A percentile compares a stretch with the other conserved stretches of the same genome.
Evolutionary conservation across 495 filamentous ascomycete genomes (phyloP).

Genomic region (Podospora didyma): DNA sequence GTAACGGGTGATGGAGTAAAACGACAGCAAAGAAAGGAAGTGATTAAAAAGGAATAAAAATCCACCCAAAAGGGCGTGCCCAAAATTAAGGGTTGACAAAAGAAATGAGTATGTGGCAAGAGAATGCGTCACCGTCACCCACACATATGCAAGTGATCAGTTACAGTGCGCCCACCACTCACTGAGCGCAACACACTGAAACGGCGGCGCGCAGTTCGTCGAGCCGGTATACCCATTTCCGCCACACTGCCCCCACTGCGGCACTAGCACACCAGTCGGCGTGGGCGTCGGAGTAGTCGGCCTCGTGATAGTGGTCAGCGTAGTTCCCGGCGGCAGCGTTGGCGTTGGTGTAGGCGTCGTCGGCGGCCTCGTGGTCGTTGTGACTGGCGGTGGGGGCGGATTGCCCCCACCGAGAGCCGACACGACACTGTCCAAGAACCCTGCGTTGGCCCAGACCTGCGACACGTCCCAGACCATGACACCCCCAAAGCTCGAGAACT

Average conservation of each 20-base stretch:
- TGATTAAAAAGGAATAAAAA: not conserved
- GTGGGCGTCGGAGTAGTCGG: constrained; percentile 3
- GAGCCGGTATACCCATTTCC: constrained; percentile 34
- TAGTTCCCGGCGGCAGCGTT: constrained; percentile 14
- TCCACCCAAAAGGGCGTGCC: not conserved
- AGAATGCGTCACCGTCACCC: not conserved
- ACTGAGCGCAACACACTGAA: constrained; percentile 21
- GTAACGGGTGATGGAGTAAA: not conserved
- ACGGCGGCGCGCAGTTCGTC: constrained; percentile 34
- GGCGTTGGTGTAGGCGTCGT: constrained; percentile 5
- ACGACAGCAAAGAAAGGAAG: not conserved
- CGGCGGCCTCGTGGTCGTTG: not conserved
- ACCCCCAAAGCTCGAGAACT: constrained; percentile 60
- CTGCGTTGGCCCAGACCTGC: constrained; percentile 55
- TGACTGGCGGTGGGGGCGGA: not conserved
- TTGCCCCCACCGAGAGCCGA: constrained; percentile 17
- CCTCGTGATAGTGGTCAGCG: constrained; percentile 2
- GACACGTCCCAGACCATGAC: constrained; percentile 71
- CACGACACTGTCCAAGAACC: constrained; percentile 48
- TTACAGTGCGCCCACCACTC: constrained; percentile 34
- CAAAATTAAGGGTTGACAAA: not conserved
- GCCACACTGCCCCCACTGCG: constrained; percentile 42
- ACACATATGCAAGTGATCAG: constrained; percentile 9
- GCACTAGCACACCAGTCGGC: constrained; percentile 13
- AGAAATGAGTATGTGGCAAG: not conserved